Conservation (phyloP, 2,329 filamentous ascomycete species). For the Scytalidium sp. region DNA sequence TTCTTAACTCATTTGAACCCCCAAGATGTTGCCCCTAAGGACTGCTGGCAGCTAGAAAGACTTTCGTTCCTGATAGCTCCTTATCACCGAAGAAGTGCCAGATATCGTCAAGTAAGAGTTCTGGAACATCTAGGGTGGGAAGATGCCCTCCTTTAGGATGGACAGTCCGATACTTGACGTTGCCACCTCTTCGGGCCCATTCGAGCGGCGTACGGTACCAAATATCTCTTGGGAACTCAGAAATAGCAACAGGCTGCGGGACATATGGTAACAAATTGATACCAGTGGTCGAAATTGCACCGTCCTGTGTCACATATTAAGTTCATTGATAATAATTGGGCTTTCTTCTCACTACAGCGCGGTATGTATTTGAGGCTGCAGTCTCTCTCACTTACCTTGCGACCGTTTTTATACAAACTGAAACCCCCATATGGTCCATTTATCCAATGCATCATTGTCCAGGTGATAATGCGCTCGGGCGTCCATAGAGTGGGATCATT, state of each 20-base stretch:
- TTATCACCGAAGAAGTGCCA: conserved; percentile 11
- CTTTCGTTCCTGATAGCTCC: conserved; percentile 5
- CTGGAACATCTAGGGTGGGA: conserved; percentile 8
- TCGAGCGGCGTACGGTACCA: conserved; percentile 10
- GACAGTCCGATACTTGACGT: conserved; percentile 2
- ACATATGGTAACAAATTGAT: conserved; percentile 3
- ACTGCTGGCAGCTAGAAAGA: too few species aligned
- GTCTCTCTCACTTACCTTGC: conserved; percentile 1
- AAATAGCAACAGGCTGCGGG: conserved; percentile 5
- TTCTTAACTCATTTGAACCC: too few species aligned
- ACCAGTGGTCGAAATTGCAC: not conserved
- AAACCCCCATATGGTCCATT: conserved; percentile 14
- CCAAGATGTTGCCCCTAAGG: too few species aligned
- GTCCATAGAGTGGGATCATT: conserved; percentile 7
- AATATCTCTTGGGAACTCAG: conserved; percentile 3
- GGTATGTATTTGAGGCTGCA: not conserved
- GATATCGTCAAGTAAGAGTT: conserved; percentile 9
- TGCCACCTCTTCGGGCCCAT: conserved; percentile 9
- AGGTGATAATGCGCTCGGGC: conserved; percentile 18
- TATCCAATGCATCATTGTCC: conserved; percentile 20
- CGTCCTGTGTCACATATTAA: not conserved
- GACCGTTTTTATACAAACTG: conserved; percentile 15
- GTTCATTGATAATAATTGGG: not conserved
- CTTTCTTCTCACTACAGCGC: too few species aligned
- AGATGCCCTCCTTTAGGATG: conserved; percentile 12